Conservation (phyloP, 345 rosid species). For the Mercurialis annua region DNA sequence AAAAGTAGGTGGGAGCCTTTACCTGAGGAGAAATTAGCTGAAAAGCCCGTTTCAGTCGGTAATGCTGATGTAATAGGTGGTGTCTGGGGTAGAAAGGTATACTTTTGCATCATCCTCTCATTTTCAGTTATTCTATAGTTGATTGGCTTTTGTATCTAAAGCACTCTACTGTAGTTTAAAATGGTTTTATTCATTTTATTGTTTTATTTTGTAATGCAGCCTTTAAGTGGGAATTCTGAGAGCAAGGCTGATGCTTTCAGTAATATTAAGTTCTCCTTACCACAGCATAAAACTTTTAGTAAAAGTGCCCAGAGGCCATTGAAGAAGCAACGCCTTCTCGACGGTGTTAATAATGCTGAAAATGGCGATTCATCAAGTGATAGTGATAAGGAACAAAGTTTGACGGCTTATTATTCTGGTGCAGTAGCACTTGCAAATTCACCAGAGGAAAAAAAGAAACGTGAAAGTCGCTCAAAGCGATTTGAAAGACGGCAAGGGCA, state of each 20-base stretch:
- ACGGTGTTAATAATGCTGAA: slow-evolving; percentile 40
- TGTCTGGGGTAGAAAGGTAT: slow-evolving; percentile 66
- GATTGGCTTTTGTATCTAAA: not conserved
- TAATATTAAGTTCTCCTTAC: slow-evolving; percentile 33
- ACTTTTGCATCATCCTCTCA: not conserved
- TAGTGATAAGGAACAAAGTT: slow-evolving; percentile 80
- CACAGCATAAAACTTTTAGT: slow-evolving; percentile 48
- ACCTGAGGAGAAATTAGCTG: slow-evolving; percentile 56
- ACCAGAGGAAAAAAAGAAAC: slow-evolving; percentile 87
- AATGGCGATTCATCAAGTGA: slow-evolving; percentile 88
- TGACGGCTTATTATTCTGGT: slow-evolving; percentile 73
- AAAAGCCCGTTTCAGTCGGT: slow-evolving; percentile 38
- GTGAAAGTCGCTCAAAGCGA: slow-evolving; percentile 90
- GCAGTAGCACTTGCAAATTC: slow-evolving; percentile 64
- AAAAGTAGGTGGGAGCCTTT: slow-evolving; percentile 99
- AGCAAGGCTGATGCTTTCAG: slow-evolving; percentile 49
- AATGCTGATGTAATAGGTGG: slow-evolving; percentile 49
- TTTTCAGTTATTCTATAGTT: not conserved
- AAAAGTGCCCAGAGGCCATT: slow-evolving; percentile 57
- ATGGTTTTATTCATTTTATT: slow-evolving; percentile 11
- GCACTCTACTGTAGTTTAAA: not conserved
- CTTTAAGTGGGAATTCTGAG: slow-evolving; percentile 35
- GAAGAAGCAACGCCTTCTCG: slow-evolving; percentile 71
- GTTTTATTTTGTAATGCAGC: slow-evolving; percentile 36
- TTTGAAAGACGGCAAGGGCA: slow-evolving; percentile 77